Percentiles rank a stretch among this genome's conserved stretches.
These are phyloP conservation scores for Trichoderma pleuroti DNA, from an alignment of 2,329 filamentous ascomycete genomes.

Conservation along the genomic window DNA sequence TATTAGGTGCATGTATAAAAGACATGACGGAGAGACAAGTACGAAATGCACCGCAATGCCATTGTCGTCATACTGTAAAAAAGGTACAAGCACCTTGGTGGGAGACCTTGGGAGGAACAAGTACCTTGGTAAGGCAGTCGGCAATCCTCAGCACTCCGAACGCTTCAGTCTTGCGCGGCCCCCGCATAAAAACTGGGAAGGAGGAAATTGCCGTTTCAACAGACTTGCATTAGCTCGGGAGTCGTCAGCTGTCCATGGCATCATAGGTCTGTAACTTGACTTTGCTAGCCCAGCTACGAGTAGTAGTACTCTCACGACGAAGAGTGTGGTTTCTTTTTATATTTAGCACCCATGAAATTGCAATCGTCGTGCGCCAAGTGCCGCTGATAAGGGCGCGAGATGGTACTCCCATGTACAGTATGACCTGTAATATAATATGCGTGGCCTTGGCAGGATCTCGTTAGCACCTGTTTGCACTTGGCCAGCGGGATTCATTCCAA, in stretches of 20 bases:
- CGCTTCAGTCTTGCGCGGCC: background rate
- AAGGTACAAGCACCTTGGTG: background rate
- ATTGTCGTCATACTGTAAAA: background rate
- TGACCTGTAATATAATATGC: background rate
- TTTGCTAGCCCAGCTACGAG: background rate
- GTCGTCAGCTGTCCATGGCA: slow-evolving; percentile 3
- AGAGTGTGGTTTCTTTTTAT: background rate
- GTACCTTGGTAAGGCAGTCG: background rate
- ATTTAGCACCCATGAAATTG: background rate
- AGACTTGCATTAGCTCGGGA: slow-evolving; percentile 12
- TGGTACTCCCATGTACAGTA: background rate
- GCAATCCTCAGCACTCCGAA: background rate
- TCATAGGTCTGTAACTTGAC: background rate
- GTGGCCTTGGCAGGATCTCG: background rate
- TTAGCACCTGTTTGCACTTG: background rate
- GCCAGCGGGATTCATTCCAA: background rate
- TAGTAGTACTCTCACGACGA: background rate
- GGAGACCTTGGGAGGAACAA: background rate
- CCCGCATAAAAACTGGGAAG: slow-evolving; percentile 19
- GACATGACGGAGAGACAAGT: background rate
- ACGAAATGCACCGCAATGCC: background rate
- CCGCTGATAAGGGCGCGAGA: background rate
- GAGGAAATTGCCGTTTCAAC: slow-evolving; percentile 20
- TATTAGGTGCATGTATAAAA: background rate
- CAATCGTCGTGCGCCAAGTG: background rate